Evolutionary conservation across 2,329 filamentous ascomycete genomes (phyloP), one percentile per base, ranked within the genome.

Genomic region (Curvularia hawaiiensis): DNA sequence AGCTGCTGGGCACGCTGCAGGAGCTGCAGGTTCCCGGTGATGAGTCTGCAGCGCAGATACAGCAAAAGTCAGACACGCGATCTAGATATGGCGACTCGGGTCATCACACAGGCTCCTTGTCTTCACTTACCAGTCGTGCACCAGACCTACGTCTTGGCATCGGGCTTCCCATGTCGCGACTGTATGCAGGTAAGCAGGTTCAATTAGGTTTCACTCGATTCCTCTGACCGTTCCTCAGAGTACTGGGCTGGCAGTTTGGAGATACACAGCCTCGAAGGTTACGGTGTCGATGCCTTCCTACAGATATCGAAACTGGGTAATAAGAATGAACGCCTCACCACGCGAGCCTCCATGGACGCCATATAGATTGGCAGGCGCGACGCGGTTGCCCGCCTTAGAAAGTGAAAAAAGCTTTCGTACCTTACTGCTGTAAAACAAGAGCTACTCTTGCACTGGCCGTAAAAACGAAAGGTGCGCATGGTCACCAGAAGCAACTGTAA

Each of bases 261-360:
- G 69, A 77, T 98, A 57, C 94, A 98, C 74, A 97, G 90, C 70
- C 80, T 99, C 8, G 94, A 97, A 73, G 96, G 95, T 0, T 98
- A 97, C 74, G 95, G 95, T 14, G 92, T 96, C 7, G 95, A 99
- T 79, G 93, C 91, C 0, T 99, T 99, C 72, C 79, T 99, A 62
- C 93, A 98, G 74, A 97, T 99, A 59, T 96, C 92, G 5, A 96
- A 96, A 75, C 82, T 99, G 56, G 95, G 95, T 20, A 99, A 99
- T 76, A 97, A 97, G 82, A 97, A 98, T 72, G 95, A 99, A 80
- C 92, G 96, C 58, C 82, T 99, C 60, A 92, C 84, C 18, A 83
- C 80, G 12, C 73, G 81, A 57, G 81, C 81, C 3, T 79, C 75
- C n/a, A 82, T 83, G 79, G 81, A 83, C 63, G 79, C 80, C 8